A percentile compares a stretch with the other conserved stretches of the same genome.
Conservation (phyloP, 495 filamentous ascomycete genomes). For the Hypoxylon crocopeplum region DNA sequence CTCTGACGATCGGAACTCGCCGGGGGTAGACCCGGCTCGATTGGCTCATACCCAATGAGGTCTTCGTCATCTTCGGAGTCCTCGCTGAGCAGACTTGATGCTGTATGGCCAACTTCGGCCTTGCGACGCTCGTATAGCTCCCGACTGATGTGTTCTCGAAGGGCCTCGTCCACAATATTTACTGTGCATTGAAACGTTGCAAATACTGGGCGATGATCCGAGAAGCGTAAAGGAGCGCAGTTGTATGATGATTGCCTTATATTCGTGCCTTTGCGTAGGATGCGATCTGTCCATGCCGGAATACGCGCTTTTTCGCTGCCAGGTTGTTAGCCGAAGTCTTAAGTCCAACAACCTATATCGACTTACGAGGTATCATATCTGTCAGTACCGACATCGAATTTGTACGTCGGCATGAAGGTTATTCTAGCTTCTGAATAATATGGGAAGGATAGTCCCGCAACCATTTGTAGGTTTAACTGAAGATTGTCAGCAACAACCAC, state of each 20-base stretch:
- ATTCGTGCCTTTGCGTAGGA: slow-evolving; percentile 83
- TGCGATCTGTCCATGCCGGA: slow-evolving; percentile 95
- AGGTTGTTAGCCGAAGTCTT: slow-evolving; percentile 9
- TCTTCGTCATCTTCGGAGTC: slow-evolving; percentile 75
- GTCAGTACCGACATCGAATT: slow-evolving; percentile 87
- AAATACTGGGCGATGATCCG: slow-evolving; percentile 93
- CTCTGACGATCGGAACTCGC: slow-evolving; percentile 88
- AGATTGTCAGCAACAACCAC: slow-evolving; percentile 19
- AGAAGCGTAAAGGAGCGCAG: slow-evolving; percentile 79
- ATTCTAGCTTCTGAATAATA: slow-evolving; percentile 89
- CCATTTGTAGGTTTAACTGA: slow-evolving; percentile 94
- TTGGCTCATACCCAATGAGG: slow-evolving; percentile 72
- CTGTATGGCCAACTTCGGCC: slow-evolving; percentile 58
- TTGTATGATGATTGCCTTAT: slow-evolving; percentile 83
- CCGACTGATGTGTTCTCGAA: slow-evolving; percentile 71
- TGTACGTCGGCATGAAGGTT: slow-evolving; percentile 90
- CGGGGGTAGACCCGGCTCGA: slow-evolving; percentile 81
- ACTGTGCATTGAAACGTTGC: slow-evolving; percentile 85
- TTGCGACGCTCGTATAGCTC: slow-evolving; percentile 75
- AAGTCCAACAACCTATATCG: not conserved
- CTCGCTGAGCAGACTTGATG: slow-evolving; percentile 53
- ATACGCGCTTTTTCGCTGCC: slow-evolving; percentile 88
- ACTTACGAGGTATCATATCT: slow-evolving; percentile 90
- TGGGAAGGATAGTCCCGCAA: slow-evolving; percentile 84
- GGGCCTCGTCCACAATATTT: slow-evolving; percentile 74